Evolutionary conservation across 306 rosid genomes (phyloP), one percentile per base, ranked within the genome.

Genomic region (Acacia confusa): DNA sequence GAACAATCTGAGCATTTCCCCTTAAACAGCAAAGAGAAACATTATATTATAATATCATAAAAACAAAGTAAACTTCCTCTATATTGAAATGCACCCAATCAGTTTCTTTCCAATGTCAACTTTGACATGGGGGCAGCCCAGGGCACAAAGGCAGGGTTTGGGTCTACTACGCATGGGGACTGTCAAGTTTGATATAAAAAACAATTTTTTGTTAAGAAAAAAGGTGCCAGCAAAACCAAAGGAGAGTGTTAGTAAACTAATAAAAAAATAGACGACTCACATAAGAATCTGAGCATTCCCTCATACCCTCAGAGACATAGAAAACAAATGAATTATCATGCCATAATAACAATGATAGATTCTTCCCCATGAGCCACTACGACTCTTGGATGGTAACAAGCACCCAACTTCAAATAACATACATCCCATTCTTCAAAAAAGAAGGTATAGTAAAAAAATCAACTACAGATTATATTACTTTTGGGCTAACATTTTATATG

Each of bases 1-100:
- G 99, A 77, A 95, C 94, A 66, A 85, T 67, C 68, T 86, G 92
- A 85, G 95, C 82, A 76, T 84, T 88, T 87, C 83, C 90, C 81
- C 99, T 95, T 82, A 64, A 82, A 85, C 65, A 82, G 80, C 79
- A 64, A 80, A 84, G 85, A 81, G 72, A 45, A 71, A 78, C 76
- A 80, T 74, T n/a, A 70, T 25, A 81, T 74, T 25, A 70, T 25
- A 81, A 67, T 57, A 72, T 79, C 40, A 68, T 65, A 53, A 70
- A 63, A 78, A 78, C 41, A 76, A 52, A 48, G 66, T 75, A 69
- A 78, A 41, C 25, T 47, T 71, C 28, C 52, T 32, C 32, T 30
- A 20, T 38, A 27, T 41, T 40, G 40, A 40, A 25, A 40, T 11
- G 20, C 52, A 69, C 53, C 52, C 7, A 5, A n/a, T 11, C 22